Conservation (phyloP, 2,329 filamentous ascomycete genomes). For the Fusarium bactridioides region DNA sequence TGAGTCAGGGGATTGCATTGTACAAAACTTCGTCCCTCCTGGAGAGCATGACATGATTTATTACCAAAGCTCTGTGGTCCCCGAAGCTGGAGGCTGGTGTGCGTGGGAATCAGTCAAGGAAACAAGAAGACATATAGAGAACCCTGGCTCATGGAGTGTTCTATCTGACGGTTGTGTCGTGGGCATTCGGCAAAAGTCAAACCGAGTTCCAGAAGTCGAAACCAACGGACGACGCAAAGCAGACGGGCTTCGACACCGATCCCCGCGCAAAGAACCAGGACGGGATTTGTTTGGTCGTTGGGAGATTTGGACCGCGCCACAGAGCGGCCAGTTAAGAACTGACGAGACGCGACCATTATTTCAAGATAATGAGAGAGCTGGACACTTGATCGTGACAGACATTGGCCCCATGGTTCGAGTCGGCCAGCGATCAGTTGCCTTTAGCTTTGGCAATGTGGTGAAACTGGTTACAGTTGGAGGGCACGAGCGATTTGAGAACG, state of each 20-base stretch:
- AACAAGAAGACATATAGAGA: conserved; percentile 61
- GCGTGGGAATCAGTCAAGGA: conserved; percentile 62
- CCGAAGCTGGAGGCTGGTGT: conserved; percentile 55
- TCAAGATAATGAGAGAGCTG: conserved; percentile 50
- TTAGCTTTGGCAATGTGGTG: conserved; percentile 76
- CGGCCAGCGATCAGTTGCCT: conserved; percentile 70
- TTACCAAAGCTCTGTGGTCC: conserved; percentile 53
- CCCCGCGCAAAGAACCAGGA: conserved; percentile 34
- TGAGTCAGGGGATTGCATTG: conserved; percentile 67
- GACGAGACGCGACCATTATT: conserved; percentile 58
- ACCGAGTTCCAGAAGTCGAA: conserved; percentile 18
- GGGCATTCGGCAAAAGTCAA: conserved; percentile 63
- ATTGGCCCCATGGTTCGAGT: conserved; percentile 71
- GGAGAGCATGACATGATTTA: conserved; percentile 64
- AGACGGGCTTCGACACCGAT: conserved; percentile 43
- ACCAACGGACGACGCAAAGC: conserved; percentile 20
- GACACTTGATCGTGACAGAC: conserved; percentile 69
- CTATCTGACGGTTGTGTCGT: conserved; percentile 68
- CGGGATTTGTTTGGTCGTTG: conserved; percentile 50
- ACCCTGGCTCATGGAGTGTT: conserved; percentile 72
- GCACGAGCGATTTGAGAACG: conserved; percentile 67
- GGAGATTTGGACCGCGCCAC: conserved; percentile 64
- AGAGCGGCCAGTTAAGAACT: conserved; percentile 53
- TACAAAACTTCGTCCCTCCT: conserved; percentile 68
- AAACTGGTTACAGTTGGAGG: conserved; percentile 73